phyloP scores from a whole-genome alignment of 2,329 filamentous ascomycete genomes.

The Mycosphaerella sp. region DNA sequence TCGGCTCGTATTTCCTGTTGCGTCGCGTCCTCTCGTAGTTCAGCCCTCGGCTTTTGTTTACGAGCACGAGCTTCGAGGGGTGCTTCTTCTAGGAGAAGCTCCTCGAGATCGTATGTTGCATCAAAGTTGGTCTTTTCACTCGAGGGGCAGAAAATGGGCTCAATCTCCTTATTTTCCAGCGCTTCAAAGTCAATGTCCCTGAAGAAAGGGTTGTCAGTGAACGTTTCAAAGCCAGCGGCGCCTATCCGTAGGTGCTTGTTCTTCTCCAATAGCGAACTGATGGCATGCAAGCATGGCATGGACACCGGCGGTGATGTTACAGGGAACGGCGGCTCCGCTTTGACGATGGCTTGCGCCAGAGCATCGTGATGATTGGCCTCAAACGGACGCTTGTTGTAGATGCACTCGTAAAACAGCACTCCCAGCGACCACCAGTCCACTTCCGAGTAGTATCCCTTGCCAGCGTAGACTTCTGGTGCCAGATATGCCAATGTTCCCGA shows the following conservation, averaged over 20 bases:
- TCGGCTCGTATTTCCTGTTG: constrained; percentile 93
- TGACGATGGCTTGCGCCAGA: constrained; percentile 72
- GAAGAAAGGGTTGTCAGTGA: constrained; percentile 87
- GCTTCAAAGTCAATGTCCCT: constrained; percentile 73
- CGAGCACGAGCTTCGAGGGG: constrained; percentile 87
- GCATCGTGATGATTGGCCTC: constrained; percentile 80
- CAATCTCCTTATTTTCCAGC: constrained; percentile 77
- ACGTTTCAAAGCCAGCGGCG: constrained; percentile 72
- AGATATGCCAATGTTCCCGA: constrained; percentile 95
- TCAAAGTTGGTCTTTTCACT: constrained; percentile 99
- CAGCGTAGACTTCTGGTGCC: constrained; percentile 89
- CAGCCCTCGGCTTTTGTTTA: constrained; percentile 86
- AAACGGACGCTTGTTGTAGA: constrained; percentile 98
- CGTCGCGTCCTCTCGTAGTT: constrained; percentile 87
- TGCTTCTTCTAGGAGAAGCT: constrained; percentile 86
- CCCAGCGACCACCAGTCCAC: constrained; percentile 99
- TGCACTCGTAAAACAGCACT: constrained; percentile 98
- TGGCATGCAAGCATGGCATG: constrained; percentile 79
- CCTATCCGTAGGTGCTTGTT: constrained; percentile 78
- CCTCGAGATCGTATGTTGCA: constrained; percentile 94
- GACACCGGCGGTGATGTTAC: constrained; percentile 87
- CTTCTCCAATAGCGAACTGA: constrained; percentile 73
- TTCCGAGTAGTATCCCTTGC: constrained; percentile 79
- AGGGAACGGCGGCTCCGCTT: constrained; percentile 78
- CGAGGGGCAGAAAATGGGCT: constrained; percentile 86